A percentile compares a stretch with the other conserved stretches of the same genome.
Evolutionary conservation across 2,329 filamentous ascomycete species (phyloP).

Genomic region (Neopestalotiopsis sp.): DNA sequence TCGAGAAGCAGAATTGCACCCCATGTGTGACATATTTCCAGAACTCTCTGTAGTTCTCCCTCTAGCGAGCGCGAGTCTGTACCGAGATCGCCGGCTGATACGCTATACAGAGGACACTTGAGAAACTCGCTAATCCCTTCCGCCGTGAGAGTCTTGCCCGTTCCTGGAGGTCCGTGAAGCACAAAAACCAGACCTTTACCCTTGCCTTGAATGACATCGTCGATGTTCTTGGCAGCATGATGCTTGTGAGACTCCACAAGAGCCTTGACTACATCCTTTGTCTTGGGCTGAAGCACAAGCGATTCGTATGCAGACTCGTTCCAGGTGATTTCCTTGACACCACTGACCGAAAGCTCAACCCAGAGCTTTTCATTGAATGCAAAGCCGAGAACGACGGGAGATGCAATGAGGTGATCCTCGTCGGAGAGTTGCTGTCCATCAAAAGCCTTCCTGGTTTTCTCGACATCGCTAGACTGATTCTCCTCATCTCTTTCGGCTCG

Average conservation of each 20-base stretch:
- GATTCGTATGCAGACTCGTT: conserved; percentile 84
- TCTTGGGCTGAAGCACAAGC: conserved; percentile 71
- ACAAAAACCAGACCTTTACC: conserved; percentile 85
- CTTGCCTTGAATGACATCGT: conserved; percentile 83
- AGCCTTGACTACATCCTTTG: conserved; percentile 74
- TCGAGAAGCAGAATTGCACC: conserved; percentile 85
- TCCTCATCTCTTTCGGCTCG: conserved; percentile 26
- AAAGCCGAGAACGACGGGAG: conserved; percentile 85
- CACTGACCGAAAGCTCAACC: conserved; percentile 85
- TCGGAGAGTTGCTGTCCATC: conserved; percentile 68
- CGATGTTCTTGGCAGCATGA: conserved; percentile 80
- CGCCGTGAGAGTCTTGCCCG: conserved; percentile 87
- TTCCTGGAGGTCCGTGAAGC: conserved; percentile 84
- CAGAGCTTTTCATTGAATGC: conserved; percentile 88
- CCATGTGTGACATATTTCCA: conserved; percentile 87
- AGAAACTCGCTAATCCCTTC: conserved; percentile 86
- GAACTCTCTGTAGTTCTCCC: conserved; percentile 78
- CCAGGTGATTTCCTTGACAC: conserved; percentile 82
- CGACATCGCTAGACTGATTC: conserved; percentile 17
- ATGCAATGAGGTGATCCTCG: conserved; percentile 84
- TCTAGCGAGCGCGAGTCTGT: conserved; percentile 79
- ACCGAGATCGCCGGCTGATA: conserved; percentile 81
- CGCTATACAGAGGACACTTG: conserved; percentile 82
- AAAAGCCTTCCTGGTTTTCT: conserved; percentile 35
- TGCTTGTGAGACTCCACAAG: conserved; percentile 86